phyloP scores from a whole-genome alignment of 257 asterid genomes.

The Solanum ossicruentum region DNA sequence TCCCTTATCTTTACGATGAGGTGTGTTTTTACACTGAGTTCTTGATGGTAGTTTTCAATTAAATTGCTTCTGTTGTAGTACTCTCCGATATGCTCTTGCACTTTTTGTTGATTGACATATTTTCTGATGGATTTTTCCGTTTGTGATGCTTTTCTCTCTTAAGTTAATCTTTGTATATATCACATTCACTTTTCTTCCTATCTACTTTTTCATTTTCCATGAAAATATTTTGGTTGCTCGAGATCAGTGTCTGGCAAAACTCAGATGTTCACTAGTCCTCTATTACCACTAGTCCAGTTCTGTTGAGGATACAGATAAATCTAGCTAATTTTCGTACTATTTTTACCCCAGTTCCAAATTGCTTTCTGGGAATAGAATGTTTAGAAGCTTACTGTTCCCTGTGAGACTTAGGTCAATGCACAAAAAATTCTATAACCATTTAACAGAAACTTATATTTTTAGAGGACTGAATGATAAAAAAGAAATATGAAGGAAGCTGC shows the following conservation, averaged over 20 bases:
- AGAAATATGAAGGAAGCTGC: not conserved
- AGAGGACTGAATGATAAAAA: not conserved
- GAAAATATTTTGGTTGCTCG: not conserved
- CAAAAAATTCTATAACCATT: not conserved
- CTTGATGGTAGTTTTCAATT: not conserved
- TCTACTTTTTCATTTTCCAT: not conserved
- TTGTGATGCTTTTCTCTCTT: not conserved
- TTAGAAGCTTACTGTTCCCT: not conserved
- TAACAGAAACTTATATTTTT: not conserved
- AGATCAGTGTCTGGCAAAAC: not conserved
- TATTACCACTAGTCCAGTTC: not conserved
- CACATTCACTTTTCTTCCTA: not conserved
- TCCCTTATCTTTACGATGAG: constrained; percentile 88
- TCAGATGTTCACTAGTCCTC: not conserved
- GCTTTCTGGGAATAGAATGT: not conserved
- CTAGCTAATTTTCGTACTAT: not conserved
- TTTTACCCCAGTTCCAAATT: not conserved
- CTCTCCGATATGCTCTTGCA: not conserved
- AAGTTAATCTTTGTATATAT: not conserved
- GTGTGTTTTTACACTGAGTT: constrained; percentile 9
- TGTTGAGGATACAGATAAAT: not conserved
- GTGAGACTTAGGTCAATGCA: not conserved
- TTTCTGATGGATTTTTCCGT: not conserved
- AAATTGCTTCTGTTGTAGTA: not conserved
- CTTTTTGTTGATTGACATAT: not conserved